A percentile compares a stretch with the other conserved stretches of the same genome.
These are phyloP conservation scores for Naganishia vishniacii DNA, from an alignment of 768 basidiomycete genomes.

Conservation along the genomic window DNA sequence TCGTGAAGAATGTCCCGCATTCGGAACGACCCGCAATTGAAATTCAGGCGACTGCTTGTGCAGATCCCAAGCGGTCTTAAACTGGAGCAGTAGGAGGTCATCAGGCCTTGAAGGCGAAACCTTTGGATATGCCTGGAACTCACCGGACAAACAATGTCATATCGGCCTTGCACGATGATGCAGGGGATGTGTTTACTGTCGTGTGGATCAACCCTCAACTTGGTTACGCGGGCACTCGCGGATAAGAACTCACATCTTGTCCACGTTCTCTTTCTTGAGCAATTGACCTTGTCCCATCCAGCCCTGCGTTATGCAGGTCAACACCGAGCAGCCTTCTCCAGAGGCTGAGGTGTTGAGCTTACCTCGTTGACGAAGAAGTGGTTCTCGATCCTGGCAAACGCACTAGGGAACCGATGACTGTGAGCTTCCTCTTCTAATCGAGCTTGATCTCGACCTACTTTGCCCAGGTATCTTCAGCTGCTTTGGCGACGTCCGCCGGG, in stretches of 20 bases:
- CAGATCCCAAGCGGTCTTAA: conserved; percentile 71
- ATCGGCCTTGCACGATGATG: conserved; percentile 58
- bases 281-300: conserved; percentile 86
- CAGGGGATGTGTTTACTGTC: conserved; percentile 81
- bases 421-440: background rate
- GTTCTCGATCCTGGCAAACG: conserved; percentile 53
- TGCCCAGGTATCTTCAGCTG: conserved; percentile 56
- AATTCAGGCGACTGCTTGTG: conserved; percentile 78
- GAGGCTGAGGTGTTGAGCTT: conserved; percentile 29
- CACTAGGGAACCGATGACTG: conserved; percentile 19
- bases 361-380: conserved; percentile 83
- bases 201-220: conserved; percentile 25
- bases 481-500: conserved; percentile 62
- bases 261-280: conserved; percentile 72
- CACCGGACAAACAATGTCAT: conserved; percentile 83
- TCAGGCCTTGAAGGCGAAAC: background rate
- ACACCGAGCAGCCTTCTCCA: too few relatives aligned
- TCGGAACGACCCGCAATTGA: conserved; percentile 68
- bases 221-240: background rate
- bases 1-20: conserved; percentile 79
- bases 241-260: conserved; percentile 64
- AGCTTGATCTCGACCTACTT: background rate
- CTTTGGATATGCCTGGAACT: conserved; percentile 30
- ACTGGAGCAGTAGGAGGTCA: conserved; percentile 49
- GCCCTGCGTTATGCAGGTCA: too few relatives aligned